A percentile compares a stretch with the other conserved stretches of the same genome.
Conservation (phyloP, 176 grass and related monocot genomes). For the Carex kokanica region DNA sequence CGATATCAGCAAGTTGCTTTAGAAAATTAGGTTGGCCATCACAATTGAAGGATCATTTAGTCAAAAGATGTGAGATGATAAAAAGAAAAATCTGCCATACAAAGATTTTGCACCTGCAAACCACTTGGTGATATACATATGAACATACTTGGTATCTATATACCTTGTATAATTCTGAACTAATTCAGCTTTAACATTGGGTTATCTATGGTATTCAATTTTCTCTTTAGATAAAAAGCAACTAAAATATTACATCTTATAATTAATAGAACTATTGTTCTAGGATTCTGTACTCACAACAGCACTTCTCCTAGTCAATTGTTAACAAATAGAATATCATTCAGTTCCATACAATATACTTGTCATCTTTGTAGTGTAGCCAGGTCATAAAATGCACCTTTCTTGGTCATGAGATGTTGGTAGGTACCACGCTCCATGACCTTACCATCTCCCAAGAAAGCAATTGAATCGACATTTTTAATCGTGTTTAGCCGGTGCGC, state of each 20-base stretch:
- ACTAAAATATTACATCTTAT: neutral
- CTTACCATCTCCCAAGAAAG: slow-evolving; percentile 82
- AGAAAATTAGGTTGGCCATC: neutral
- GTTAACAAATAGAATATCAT: neutral
- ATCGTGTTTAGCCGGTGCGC: slow-evolving; percentile 98
- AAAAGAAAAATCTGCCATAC: neutral
- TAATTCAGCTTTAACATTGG: neutral
- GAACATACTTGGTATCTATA: neutral
- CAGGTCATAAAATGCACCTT: slow-evolving; percentile 89
- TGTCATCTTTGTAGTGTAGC: slow-evolving; percentile 68
- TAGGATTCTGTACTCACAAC: neutral
- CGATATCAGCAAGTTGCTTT: neutral
- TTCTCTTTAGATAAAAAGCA: neutral
- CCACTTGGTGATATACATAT: neutral
- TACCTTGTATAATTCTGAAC: neutral
- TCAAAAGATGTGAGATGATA: neutral
- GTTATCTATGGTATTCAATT: neutral
- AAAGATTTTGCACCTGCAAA: neutral
- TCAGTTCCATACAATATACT: neutral
- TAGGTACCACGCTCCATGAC: slow-evolving; percentile 84
- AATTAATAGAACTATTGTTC: neutral
- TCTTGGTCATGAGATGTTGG: slow-evolving; percentile 87
- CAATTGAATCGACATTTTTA: slow-evolving; percentile 83
- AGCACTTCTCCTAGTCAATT: slow-evolving; percentile 2
- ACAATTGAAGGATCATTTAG: neutral